Evolutionary conservation across 2,329 filamentous ascomycete species (phyloP).

Genomic region (Parastagonospora nodorum): DNA sequence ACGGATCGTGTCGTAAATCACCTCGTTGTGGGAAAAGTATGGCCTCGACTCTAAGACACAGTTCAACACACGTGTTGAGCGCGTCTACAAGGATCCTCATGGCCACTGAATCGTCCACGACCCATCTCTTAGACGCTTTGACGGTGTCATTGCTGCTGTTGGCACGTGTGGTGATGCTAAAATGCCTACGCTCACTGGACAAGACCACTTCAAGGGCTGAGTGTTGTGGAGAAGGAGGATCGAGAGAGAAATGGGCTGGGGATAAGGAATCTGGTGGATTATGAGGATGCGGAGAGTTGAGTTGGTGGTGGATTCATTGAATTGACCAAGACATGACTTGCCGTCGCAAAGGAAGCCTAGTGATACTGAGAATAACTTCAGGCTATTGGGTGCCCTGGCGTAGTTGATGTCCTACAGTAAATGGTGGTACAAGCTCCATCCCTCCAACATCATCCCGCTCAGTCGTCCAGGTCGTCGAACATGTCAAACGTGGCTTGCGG

Average conservation of each 20-base stretch:
- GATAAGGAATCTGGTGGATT: constrained; percentile 30
- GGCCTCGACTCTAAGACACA: constrained; percentile 70
- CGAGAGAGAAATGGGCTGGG: constrained; percentile 61
- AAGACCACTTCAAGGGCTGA: constrained; percentile 72
- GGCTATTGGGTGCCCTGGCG: too few species aligned
- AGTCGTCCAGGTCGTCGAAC: not conserved
- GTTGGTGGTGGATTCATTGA: too few species aligned
- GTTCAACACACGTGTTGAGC: constrained; percentile 72
- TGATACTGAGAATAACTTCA: too few species aligned
- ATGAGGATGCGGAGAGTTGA: not conserved
- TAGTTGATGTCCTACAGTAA: too few species aligned
- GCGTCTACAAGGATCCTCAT: constrained; percentile 69
- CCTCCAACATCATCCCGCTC: not conserved
- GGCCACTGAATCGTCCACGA: constrained; percentile 82
- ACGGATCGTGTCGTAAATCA: constrained; percentile 75
- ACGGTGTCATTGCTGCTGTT: constrained; percentile 77
- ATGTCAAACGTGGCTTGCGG: not conserved
- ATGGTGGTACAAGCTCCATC: too few species aligned
- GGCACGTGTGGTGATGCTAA: constrained; percentile 82
- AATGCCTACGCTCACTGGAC: constrained; percentile 71
- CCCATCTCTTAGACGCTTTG: constrained; percentile 71
- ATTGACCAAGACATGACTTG: too few species aligned
- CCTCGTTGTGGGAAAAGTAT: constrained; percentile 75
- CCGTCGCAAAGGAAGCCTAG: too few species aligned
- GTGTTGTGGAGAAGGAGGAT: constrained; percentile 70